A percentile compares a stretch with the other conserved stretches of the same genome.
phyloP scores from a whole-genome alignment of 2,329 filamentous ascomycete species.

The Apiospora sp. region DNA sequence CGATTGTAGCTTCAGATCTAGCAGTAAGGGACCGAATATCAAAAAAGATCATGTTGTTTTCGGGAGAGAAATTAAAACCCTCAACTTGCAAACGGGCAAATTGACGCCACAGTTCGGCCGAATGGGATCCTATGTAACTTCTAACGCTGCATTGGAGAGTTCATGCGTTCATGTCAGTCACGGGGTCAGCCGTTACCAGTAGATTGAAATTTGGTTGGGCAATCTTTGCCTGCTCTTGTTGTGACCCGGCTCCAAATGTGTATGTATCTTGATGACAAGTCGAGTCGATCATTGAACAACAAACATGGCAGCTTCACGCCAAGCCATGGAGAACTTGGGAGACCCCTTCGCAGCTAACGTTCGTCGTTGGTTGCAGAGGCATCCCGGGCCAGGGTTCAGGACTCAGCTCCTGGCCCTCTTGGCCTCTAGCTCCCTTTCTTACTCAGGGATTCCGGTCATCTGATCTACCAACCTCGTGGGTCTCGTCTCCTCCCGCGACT shows the following conservation, averaged over 20 bases:
- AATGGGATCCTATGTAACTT: slow-evolving; percentile 11
- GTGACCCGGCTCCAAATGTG: background rate
- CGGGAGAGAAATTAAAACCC: background rate
- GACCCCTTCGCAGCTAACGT: background rate
- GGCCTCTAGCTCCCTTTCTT: background rate
- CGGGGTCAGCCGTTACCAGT: background rate
- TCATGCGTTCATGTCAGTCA: background rate
- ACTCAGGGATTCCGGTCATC: slow-evolving; percentile 14
- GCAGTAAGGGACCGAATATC: background rate
- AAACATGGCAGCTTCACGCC: no score
- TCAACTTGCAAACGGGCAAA: background rate
- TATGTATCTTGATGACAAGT: background rate
- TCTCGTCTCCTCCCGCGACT: background rate
- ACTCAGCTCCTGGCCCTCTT: background rate
- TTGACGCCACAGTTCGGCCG: slow-evolving; percentile 13
- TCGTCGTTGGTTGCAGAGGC: background rate
- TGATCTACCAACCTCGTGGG: slow-evolving; percentile 6
- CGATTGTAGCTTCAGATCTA: background rate
- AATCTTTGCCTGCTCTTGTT: background rate
- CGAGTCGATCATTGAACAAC: no score
- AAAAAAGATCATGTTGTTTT: background rate
- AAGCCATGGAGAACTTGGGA: background rate
- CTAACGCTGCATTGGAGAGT: background rate
- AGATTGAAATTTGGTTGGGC: background rate
- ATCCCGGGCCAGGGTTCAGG: background rate